phyloP scores from a whole-genome alignment of 179 eudicot genomes.

The Carnegiea gigantea region DNA sequence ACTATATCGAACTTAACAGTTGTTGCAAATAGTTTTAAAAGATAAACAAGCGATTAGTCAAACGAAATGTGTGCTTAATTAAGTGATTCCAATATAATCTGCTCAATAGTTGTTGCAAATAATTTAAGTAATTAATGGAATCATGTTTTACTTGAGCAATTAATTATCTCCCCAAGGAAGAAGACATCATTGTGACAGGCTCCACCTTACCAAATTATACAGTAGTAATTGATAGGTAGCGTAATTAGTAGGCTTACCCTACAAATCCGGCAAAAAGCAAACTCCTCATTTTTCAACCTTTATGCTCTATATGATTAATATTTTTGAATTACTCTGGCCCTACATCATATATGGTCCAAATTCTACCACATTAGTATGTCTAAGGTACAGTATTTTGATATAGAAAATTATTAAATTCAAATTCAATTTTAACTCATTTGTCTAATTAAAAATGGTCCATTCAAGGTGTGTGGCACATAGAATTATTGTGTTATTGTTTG shows the following conservation, averaged over 20 bases:
- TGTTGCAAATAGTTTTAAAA: too few species aligned
- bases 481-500: background rate
- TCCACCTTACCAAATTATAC: background rate
- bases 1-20: too few species aligned
- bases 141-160: background rate
- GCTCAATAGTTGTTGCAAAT: too few species aligned
- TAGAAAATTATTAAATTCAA: background rate
- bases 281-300: slow-evolving; percentile 14
- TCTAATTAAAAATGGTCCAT: too few species aligned
- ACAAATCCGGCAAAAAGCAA: slow-evolving; percentile 23
- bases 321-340: slow-evolving; percentile 13
- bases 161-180: background rate
- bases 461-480: background rate
- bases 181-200: background rate
- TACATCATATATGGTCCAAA: slow-evolving; percentile 26
- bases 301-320: slow-evolving; percentile 12
- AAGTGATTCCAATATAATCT: too few species aligned
- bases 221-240: background rate
- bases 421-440: background rate
- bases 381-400: background rate
- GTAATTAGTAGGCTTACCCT: slow-evolving; percentile 21
- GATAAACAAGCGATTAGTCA: too few species aligned
- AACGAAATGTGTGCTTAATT: too few species aligned
- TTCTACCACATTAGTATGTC: slow-evolving; percentile 17
- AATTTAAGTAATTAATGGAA: background rate